These are phyloP conservation scores for Mortierella sp. DNA, from an alignment of 371 early-diverging fungal species.

Conservation along the genomic window DNA sequence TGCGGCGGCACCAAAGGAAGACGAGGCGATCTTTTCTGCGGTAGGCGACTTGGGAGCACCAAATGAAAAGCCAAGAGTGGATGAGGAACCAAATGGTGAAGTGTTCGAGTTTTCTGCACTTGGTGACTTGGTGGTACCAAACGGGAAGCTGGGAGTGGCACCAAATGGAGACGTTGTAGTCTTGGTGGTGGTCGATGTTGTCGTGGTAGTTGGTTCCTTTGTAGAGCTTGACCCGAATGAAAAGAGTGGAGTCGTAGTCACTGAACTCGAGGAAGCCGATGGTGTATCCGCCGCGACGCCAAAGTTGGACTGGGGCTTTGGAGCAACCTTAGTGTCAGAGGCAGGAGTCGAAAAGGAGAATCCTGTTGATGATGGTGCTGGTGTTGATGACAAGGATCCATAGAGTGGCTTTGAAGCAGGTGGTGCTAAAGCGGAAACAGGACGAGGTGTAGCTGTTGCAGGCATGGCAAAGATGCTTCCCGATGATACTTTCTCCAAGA, in stretches of 20 bases:
- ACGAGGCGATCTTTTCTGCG: background rate
- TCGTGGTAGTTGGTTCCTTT: background rate
- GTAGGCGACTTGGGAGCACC: background rate
- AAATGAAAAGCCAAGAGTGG: background rate
- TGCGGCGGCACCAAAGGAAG: background rate
- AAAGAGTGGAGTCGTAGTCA: background rate
- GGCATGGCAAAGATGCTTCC: slow-evolving; percentile 18
- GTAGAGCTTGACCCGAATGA: background rate
- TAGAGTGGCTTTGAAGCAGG: background rate
- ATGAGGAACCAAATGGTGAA: background rate
- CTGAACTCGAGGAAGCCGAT: background rate
- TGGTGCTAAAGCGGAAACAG: background rate
- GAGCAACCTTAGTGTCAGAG: background rate
- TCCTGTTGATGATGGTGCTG: background rate
- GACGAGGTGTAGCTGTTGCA: background rate
- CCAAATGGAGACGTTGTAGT: background rate
- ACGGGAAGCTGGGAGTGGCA: background rate
- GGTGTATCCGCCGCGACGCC: background rate
- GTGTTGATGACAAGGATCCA: background rate
- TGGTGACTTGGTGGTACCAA: background rate
- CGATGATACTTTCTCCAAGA: background rate
- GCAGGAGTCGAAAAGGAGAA: slow-evolving; percentile 17
- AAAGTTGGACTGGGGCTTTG: slow-evolving; percentile 10
- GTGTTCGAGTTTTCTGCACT: background rate
- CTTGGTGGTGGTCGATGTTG: background rate